Evolutionary conservation across 2,329 filamentous ascomycete species (phyloP).

Genomic region (Elsinoe arachidis): DNA sequence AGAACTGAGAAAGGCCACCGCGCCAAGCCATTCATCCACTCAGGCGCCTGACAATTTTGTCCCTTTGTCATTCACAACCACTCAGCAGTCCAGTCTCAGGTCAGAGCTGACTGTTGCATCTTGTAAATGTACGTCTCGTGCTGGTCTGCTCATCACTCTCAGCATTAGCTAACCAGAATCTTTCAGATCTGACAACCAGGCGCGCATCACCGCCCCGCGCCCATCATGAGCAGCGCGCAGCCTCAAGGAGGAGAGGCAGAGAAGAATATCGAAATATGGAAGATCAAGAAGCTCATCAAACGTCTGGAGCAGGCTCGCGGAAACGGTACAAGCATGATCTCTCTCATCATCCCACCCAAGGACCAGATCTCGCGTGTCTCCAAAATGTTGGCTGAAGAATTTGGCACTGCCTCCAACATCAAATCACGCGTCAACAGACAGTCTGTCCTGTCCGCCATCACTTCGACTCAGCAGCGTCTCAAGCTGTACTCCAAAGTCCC

Average conservation of each 20-base stretch:
- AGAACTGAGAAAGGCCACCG: neutral
- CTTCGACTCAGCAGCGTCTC: conserved; percentile 95
- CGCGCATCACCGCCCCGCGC: conserved; percentile 14
- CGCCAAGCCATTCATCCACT: conserved; percentile 4
- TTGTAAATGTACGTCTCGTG: neutral
- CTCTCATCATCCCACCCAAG: conserved; percentile 97
- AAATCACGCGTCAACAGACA: conserved; percentile 99
- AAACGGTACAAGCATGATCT: conserved; percentile 99
- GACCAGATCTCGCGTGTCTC: conserved; percentile 92
- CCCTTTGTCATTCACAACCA: neutral
- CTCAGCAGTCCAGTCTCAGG: conserved; percentile 8
- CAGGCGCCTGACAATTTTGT: conserved; percentile 5
- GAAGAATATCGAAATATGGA: conserved; percentile 93
- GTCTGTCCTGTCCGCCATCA: conserved; percentile 95
- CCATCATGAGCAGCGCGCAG: conserved; percentile 72
- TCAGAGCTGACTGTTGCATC: conserved; percentile 10
- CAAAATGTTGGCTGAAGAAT: conserved; percentile 96
- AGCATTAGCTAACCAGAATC: neutral
- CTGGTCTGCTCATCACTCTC: neutral
- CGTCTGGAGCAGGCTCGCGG: conserved; percentile 92
- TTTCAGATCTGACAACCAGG: conserved; percentile 7
- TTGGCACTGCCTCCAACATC: conserved; percentile 94
- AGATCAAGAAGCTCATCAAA: conserved; percentile 99
- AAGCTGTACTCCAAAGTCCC: conserved; percentile 99
- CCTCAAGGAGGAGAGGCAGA: conserved; percentile 84